Evolutionary conservation across 2,329 filamentous ascomycete genomes (phyloP).

Genomic region (Microcyclospora pomicola): DNA sequence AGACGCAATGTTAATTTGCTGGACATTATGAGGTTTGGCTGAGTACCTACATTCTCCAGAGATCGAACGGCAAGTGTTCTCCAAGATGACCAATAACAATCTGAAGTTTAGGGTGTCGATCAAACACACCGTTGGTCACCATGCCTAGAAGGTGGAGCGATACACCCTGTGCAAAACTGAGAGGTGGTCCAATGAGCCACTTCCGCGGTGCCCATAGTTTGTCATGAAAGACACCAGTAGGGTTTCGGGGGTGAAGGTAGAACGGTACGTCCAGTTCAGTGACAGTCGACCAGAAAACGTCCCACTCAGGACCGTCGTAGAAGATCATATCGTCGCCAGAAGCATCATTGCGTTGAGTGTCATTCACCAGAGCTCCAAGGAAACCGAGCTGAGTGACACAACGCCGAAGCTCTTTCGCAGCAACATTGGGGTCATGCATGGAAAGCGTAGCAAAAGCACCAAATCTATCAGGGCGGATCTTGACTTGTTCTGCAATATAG

Average conservation of each 20-base stretch:
- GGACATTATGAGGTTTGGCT: slow-evolving; percentile 9
- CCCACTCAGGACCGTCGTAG: slow-evolving; percentile 48
- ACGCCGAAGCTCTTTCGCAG: slow-evolving; percentile 37
- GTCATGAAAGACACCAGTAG: slow-evolving; percentile 38
- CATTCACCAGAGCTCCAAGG: slow-evolving; percentile 23
- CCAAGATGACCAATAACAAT: slow-evolving; percentile 36
- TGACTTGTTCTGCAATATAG: slow-evolving; percentile 31
- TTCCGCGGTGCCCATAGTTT: slow-evolving; percentile 45
- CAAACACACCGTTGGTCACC: slow-evolving; percentile 38
- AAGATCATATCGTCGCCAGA: slow-evolving; percentile 50
- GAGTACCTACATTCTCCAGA: slow-evolving; percentile 38
- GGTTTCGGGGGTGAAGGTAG: slow-evolving; percentile 45
- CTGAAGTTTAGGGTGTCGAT: slow-evolving; percentile 33
- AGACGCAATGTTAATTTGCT: neutral
- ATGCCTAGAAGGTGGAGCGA: slow-evolving; percentile 43
- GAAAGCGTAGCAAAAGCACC: slow-evolving; percentile 30
- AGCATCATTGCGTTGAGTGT: slow-evolving; percentile 39
- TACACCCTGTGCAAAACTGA: slow-evolving; percentile 46
- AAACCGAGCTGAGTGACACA: slow-evolving; percentile 37
- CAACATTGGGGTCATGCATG: slow-evolving; percentile 39
- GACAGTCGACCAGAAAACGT: slow-evolving; percentile 46
- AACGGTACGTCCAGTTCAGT: slow-evolving; percentile 49
- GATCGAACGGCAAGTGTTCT: slow-evolving; percentile 37
- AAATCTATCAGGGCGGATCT: slow-evolving; percentile 28
- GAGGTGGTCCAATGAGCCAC: slow-evolving; percentile 46